Percentiles rank a stretch among this genome's conserved stretches.
These are phyloP conservation scores for Mycena crocata DNA, from an alignment of 768 basidiomycete genomes.

Conservation along the genomic window DNA sequence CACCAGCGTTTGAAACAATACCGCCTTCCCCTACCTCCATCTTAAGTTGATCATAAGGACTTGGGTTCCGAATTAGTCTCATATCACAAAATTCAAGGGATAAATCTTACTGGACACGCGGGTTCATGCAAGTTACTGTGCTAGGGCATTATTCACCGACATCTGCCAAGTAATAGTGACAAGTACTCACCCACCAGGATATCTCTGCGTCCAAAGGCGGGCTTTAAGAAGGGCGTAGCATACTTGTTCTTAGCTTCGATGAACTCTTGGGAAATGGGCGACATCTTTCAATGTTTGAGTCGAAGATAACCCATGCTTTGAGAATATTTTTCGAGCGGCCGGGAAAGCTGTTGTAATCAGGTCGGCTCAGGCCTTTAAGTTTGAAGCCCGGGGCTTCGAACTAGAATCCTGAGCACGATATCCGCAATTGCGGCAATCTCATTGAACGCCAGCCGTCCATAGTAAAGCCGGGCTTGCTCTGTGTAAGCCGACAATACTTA, in stretches of 20 bases:
- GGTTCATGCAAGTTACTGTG: background rate
- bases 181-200: background rate
- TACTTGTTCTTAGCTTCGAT: constrained; percentile 57
- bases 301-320: background rate
- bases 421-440: background rate
- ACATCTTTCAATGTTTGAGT: constrained; percentile 38
- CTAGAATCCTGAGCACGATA: background rate
- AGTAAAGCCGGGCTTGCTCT: background rate
- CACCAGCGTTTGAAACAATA: background rate
- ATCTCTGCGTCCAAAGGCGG: background rate
- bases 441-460: background rate
- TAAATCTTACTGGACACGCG: background rate
- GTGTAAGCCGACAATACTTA: too few species aligned
- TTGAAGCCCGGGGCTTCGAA: background rate
- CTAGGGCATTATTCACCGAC: background rate
- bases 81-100: too few species aligned
- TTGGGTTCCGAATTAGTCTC: background rate
- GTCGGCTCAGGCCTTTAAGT: background rate
- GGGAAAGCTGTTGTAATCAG: background rate
- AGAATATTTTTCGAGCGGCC: background rate
- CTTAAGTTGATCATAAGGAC: background rate
- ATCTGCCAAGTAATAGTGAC: background rate
- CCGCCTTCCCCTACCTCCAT: background rate
- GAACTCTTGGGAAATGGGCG: constrained; percentile 50
- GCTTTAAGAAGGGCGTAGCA: constrained; percentile 57